Conservation (phyloP, 495 filamentous ascomycete genomes). For the Amphirosellinia nigrospora region DNA sequence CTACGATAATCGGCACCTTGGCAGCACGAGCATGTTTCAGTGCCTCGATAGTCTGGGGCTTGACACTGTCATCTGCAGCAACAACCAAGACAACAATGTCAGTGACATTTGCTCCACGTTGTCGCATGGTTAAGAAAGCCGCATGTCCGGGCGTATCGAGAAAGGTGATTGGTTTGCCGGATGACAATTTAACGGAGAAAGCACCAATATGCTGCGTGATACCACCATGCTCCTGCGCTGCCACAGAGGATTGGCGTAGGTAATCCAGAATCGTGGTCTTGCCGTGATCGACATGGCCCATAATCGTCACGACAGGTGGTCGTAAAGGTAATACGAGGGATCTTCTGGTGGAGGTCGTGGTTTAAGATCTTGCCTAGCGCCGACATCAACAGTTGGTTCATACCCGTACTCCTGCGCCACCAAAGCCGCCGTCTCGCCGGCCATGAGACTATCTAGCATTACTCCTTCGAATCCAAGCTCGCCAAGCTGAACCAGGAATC, state of each 20-base stretch:
- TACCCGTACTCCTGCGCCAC: constrained; percentile 93
- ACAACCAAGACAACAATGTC: constrained; percentile 97
- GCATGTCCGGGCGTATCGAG: constrained; percentile 97
- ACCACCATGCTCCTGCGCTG: constrained; percentile 88
- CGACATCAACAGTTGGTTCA: constrained; percentile 81
- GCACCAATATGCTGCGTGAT: constrained; percentile 99
- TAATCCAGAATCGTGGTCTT: constrained; percentile 97
- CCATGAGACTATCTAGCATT: constrained; percentile 78
- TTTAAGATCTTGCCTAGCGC: constrained; percentile 71
- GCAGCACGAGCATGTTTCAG: constrained; percentile 93
- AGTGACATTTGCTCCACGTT: constrained; percentile 92
- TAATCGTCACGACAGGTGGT: constrained; percentile 97
- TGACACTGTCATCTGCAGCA: constrained; percentile 96
- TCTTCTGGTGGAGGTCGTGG: constrained; percentile 76
- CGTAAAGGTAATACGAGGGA: constrained; percentile 70
- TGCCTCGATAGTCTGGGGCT: constrained; percentile 95
- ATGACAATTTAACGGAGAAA: constrained; percentile 89
- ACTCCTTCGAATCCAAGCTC: constrained; percentile 86
- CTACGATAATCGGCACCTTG: constrained; percentile 93
- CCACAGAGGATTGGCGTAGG: constrained; percentile 90
- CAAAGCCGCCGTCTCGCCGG: constrained; percentile 87
- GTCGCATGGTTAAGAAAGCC: constrained; percentile 94
- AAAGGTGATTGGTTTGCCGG: constrained; percentile 90
- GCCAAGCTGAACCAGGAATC: constrained; percentile 75
- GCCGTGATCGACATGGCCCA: constrained; percentile 99